phyloP scores from a whole-genome alignment of 345 rosid species.

The Conringia planisiliqua region DNA sequence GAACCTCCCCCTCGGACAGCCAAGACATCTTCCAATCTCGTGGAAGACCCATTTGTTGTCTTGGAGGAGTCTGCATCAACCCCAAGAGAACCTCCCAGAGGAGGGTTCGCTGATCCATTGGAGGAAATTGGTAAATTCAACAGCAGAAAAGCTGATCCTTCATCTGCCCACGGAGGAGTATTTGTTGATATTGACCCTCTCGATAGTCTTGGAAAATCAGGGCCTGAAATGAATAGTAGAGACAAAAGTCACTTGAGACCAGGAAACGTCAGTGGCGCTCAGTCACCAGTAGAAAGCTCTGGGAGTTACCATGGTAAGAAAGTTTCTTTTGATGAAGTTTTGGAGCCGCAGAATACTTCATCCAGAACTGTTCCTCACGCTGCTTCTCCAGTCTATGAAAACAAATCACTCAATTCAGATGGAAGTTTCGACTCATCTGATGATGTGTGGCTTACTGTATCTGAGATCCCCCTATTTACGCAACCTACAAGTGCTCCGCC shows the following conservation, averaged over 20 bases:
- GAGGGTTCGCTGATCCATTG: constrained; percentile 42
- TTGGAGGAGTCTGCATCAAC: constrained; percentile 48
- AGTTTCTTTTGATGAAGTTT: constrained; percentile 41
- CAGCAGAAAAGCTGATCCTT: constrained; percentile 38
- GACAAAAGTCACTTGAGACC: constrained; percentile 53
- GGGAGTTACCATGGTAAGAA: constrained; percentile 41
- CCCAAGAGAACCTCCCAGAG: constrained; percentile 37
- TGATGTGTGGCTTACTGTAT: constrained; percentile 88
- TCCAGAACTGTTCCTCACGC: constrained; percentile 32
- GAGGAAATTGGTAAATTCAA: constrained; percentile 47
- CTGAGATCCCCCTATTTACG: constrained; percentile 90
- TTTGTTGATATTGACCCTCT: constrained; percentile 70
- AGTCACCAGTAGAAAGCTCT: constrained; percentile 40
- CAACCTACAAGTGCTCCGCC: constrained; percentile 83
- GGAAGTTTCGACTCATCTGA: constrained; percentile 55
- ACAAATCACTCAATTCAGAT: constrained; percentile 43
- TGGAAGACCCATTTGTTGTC: constrained; percentile 62
- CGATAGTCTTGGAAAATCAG: constrained; percentile 55
- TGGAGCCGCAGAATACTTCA: constrained; percentile 42
- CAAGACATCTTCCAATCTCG: constrained; percentile 39
- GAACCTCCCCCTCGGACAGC: constrained; percentile 40
- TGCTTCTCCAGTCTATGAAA: constrained; percentile 44
- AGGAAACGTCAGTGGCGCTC: constrained; percentile 38
- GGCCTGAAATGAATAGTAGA: constrained; percentile 46
- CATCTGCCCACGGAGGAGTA: constrained; percentile 41